phyloP scores from a whole-genome alignment of 1,139 yeast genomes.

The Pichia sp. region DNA sequence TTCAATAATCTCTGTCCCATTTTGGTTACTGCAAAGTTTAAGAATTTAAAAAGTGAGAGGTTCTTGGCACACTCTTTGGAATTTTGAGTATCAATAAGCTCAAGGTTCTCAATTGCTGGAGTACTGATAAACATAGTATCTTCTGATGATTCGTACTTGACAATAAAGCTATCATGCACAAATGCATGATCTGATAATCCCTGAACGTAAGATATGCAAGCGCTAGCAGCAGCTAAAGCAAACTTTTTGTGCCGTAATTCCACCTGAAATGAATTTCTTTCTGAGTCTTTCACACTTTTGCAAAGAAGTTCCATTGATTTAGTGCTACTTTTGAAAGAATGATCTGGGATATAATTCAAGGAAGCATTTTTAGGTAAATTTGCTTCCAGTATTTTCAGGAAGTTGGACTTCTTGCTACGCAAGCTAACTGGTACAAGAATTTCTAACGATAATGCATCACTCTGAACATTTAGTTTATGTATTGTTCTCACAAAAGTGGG shows the following conservation, averaged over 20 bases:
- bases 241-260: constrained; percentile 26
- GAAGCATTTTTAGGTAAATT: constrained; percentile 22
- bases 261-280: constrained; percentile 1
- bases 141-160: constrained; percentile 38
- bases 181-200: constrained; percentile 8
- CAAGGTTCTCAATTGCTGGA: constrained; percentile 35
- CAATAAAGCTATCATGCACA: constrained; percentile 31
- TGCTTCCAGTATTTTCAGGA: constrained; percentile 35
- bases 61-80: constrained; percentile 27
- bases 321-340: constrained; percentile 1
- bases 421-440: constrained; percentile 35
- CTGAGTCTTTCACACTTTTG: constrained; percentile 4
- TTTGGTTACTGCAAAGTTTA: constrained; percentile 39
- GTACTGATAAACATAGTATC: constrained; percentile 41
- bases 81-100: constrained; percentile 34
- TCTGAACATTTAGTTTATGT: constrained; percentile 37
- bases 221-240: constrained; percentile 36
- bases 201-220: constrained; percentile 30
- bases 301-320: neutral
- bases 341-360: constrained; percentile 4
- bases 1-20: constrained; percentile 43
- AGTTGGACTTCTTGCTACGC: constrained; percentile 29
- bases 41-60: constrained; percentile 33
- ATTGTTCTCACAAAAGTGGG: constrained; percentile 43
- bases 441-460: constrained; percentile 31